These are phyloP conservation scores for Medicago ruthenica DNA, from an alignment of 306 rosid species.

Conservation along the genomic window DNA sequence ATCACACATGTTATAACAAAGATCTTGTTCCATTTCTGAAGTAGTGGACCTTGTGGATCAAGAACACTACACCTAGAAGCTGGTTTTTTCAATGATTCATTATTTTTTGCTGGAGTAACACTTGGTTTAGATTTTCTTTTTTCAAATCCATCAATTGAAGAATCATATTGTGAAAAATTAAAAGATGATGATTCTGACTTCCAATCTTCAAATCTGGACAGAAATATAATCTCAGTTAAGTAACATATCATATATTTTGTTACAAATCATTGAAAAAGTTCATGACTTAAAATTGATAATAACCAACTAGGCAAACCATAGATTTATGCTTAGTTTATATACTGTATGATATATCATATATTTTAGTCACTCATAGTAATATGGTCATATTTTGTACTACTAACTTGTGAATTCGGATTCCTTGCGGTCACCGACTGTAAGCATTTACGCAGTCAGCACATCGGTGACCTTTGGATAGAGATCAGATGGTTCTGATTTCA, in stretches of 20 bases:
- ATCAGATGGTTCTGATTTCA: neutral
- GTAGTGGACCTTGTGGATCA: slow-evolving; percentile 79
- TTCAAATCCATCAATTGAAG: slow-evolving; percentile 39
- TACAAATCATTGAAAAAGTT: neutral
- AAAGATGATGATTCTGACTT: slow-evolving; percentile 56
- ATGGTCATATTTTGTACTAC: neutral
- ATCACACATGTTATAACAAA: slow-evolving; percentile 75
- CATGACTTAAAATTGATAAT: neutral
- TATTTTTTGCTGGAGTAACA: slow-evolving; percentile 37
- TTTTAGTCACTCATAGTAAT: neutral
- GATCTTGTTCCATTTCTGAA: slow-evolving; percentile 88
- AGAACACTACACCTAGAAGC: slow-evolving; percentile 52
- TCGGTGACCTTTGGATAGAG: neutral
- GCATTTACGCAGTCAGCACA: neutral
- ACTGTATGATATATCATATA: neutral
- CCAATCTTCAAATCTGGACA: slow-evolving; percentile 67
- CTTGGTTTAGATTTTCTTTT: slow-evolving; percentile 51
- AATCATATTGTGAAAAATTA: slow-evolving; percentile 43
- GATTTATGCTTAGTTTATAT: neutral
- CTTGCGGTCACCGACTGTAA: neutral
- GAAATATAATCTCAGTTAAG: slow-evolving; percentile 10
- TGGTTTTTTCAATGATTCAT: slow-evolving; percentile 39
- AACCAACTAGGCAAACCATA: neutral
- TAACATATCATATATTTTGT: neutral
- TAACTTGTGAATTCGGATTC: neutral